Base-by-base conservation (phyloP, 1,139 yeast genomes). In the Debaryomycetaceae sp. region DNA sequence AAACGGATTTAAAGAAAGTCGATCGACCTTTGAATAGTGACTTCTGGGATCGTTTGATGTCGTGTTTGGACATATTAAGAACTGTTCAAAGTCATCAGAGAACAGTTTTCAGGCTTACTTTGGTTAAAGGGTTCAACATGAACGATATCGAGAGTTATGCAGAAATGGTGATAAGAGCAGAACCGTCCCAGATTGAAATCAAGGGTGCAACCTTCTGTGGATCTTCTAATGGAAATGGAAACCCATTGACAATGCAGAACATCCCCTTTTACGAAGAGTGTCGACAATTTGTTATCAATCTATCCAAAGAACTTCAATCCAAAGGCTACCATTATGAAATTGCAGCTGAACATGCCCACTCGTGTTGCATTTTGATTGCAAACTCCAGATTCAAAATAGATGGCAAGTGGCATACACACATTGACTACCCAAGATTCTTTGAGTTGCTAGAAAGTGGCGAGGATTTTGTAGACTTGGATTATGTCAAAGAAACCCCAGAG, bases 121-220 rank as follows among this genome's bases (percentile, higher is more conserved):
- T 90, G 49, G 97, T 90, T 35, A 90, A 91, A 62, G 97, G 96
- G 3, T 90, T 90, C 70, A 90, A 90, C 58, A 87, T 87, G 84
- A 80, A 75, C 42, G 96, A 89, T 52, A 79, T 86, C 34, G 76
- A 76, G 36, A 87, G 95, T n/a, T 90, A 90, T 61, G 97, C 96
- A 0, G 96, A 89, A 57, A 75, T 91, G 75, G 95, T 90, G 24
- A 84, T 78, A 47, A 76, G 83, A 49, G 97, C 93, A 5, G 69
- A 72, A 50, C 98, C 98, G 2, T 83, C 96, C 37, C 87, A 90
- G 57, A 87, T 90, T 49, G 98, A 90, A 65, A 85, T 90, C 48
- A 90, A 90, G 66, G 97, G 97, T 45, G 97, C 96, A 9, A 90
- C 97, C 0, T 90, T 87, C 67, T 89, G 97, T 67, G 97, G 97